Evolutionary conservation across 2,329 filamentous ascomycete genomes (phyloP).

Genomic region (Penicillium sp.): DNA sequence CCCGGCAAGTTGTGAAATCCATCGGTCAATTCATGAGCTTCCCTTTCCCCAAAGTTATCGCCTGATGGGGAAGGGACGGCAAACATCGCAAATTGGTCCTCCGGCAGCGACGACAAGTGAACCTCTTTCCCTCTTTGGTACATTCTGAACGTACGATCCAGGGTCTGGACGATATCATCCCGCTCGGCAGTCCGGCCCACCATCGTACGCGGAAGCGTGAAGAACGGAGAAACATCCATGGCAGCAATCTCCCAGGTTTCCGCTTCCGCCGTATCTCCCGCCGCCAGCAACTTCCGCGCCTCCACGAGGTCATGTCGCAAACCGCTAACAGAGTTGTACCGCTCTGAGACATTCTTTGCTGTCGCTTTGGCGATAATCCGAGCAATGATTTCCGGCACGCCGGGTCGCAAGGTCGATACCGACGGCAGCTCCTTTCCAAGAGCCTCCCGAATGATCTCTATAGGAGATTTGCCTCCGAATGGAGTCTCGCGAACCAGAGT

Average conservation of each 20-base stretch:
- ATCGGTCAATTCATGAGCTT: not conserved
- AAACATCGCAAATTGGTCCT: constrained; percentile 1
- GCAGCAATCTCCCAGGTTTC: not conserved
- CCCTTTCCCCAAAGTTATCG: not conserved
- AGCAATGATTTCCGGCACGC: not conserved
- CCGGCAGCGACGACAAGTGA: not conserved
- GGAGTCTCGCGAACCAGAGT: not conserved
- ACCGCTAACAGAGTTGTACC: constrained; percentile 1
- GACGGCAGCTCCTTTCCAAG: not conserved
- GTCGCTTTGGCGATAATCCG: constrained; percentile 1
- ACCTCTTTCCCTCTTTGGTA: not conserved
- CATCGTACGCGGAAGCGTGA: not conserved
- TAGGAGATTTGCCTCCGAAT: not conserved
- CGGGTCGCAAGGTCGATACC: not conserved
- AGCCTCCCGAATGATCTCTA: not conserved
- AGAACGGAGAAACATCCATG: not conserved
- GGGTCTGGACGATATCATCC: constrained; percentile 1
- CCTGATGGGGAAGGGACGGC: not conserved
- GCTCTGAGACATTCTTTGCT: not conserved
- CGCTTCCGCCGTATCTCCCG: not conserved
- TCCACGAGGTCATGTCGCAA: constrained; percentile 1
- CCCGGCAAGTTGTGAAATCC: not conserved
- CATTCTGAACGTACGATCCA: not conserved
- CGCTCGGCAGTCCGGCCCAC: constrained; percentile 1
- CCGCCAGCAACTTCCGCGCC: not conserved